phyloP scores from a whole-genome alignment of 805 yeast species.

The Barnettozyma californica region DNA sequence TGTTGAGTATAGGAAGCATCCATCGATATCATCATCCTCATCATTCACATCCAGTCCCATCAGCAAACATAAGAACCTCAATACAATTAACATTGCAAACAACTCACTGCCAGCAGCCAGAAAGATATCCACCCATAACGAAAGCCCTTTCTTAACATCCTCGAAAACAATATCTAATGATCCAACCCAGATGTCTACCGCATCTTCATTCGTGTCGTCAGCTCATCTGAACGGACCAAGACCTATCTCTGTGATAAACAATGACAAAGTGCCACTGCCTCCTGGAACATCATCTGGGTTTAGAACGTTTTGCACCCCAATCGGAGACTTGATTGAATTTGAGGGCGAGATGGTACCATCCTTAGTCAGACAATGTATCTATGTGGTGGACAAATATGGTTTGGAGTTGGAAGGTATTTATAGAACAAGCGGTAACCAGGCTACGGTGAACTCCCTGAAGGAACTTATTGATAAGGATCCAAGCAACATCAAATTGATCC shows the following conservation, averaged over 20 bases:
- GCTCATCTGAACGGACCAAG: constrained; percentile 22
- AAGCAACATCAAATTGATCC: constrained; percentile 49
- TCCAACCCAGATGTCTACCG: constrained; percentile 9
- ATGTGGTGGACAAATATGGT: constrained; percentile 81
- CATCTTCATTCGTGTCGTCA: constrained; percentile 6
- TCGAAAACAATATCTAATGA: constrained; percentile 11
- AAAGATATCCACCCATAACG: constrained; percentile 29
- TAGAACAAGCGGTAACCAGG: constrained; percentile 73
- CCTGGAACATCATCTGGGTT: constrained; percentile 27
- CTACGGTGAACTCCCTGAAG: constrained; percentile 67
- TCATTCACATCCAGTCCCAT: constrained; percentile 20
- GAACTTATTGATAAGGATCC: constrained; percentile 74
- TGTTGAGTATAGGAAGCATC: constrained; percentile 67
- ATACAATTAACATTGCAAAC: constrained; percentile 9
- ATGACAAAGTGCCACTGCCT: constrained; percentile 24
- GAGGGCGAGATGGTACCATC: constrained; percentile 93
- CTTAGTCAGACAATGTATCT: constrained; percentile 83
- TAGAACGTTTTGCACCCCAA: constrained; percentile 74
- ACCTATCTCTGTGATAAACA: constrained; percentile 26
- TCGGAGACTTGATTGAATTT: constrained; percentile 68
- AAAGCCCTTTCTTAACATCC: constrained; percentile 28
- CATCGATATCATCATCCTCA: constrained; percentile 40
- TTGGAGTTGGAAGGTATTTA: constrained; percentile 84
- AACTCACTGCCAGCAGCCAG: constrained; percentile 16
- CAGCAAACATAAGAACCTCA: constrained; percentile 7